Base-by-base conservation (phyloP, 495 filamentous ascomycete genomes). In the Aspergillus indologenus region DNA sequence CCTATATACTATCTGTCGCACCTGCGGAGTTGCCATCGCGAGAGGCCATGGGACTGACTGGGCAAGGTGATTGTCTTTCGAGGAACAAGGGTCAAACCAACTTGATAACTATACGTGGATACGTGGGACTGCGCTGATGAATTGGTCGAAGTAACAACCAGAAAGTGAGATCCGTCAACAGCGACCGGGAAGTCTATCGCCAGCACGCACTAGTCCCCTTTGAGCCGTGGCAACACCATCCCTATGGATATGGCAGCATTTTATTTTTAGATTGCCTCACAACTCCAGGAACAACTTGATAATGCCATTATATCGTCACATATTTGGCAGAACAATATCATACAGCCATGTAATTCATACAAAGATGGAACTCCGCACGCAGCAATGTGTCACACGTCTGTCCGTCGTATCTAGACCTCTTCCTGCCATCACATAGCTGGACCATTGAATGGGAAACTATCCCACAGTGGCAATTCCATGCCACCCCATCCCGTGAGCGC, bases 391-490 rank as follows among this genome's bases (percentile, higher is more conserved):
- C 9, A 29, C 9, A 3, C 26, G 26, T 9, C 9, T 2, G 34
- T 40, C 34, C 34, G 6, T 40, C 12, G 34, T 14, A 40, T 14
- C 6, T 40, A 40, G 6, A 11, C 34, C 20, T 19, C 5, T 26
- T n/a, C 12, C 15, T 23, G 20, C 45, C 3, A n/a, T 24, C 47
- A 15, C 24, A 24, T n/a, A 26, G 21, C 15, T 29, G 47, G 21
- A 11, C 47, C 47, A 12, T 17, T 14, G 55, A 71, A 73, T 2
- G 71, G 71, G 24, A 73, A 73, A 59, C 69, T 73, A 60, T 73
- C 71, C 71, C 71, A 73, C 20, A 71, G 29, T 2, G 69, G 67
- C 48, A 73, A 31, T 29, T 73, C 65, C 71, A 73, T 71, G 5
- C 71, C 71, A 43, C 68, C 69, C 69, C 69, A 68, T 11, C 67